phyloP scores from a whole-genome alignment of 352 stramenopile species.

The Globisporangium iwayamae region DNA sequence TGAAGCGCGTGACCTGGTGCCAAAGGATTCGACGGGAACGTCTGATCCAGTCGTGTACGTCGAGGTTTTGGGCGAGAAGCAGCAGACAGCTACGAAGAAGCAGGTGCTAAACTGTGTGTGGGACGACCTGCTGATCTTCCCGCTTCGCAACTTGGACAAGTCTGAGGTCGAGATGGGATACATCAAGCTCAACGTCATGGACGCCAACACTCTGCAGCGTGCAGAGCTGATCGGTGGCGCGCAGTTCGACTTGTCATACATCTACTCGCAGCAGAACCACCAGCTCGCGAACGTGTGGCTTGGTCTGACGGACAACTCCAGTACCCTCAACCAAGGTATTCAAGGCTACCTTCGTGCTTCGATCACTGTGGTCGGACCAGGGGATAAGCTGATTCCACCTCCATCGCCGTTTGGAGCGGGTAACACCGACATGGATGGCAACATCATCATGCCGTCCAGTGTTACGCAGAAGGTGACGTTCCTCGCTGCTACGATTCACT shows the following conservation, averaged over 20 bases:
- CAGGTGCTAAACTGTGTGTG: constrained; percentile 86
- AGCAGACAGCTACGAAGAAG: constrained; percentile 82
- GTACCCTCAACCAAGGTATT: constrained; percentile 79
- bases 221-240: constrained; percentile 87
- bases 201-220: constrained; percentile 82
- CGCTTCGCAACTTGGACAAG: constrained; percentile 74
- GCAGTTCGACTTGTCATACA: constrained; percentile 85
- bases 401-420: constrained; percentile 55
- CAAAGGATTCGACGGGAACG: constrained; percentile 85
- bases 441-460: constrained; percentile 78
- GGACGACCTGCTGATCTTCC: constrained; percentile 82
- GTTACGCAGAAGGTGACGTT: constrained; percentile 77
- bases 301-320: constrained; percentile 80
- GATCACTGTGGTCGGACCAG: constrained; percentile 85
- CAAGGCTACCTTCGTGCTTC: constrained; percentile 90
- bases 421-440: constrained; percentile 40
- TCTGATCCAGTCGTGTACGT: constrained; percentile 91
- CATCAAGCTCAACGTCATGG: constrained; percentile 80
- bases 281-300: constrained; percentile 90
- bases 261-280: constrained; percentile 86
- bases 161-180: constrained; percentile 80
- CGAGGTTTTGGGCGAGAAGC: constrained; percentile 80
- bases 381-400: constrained; percentile 74
- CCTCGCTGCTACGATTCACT: constrained; percentile 58
- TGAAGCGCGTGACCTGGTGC: constrained; percentile 84